These are phyloP conservation scores for Metarhizium robertsii DNA, from an alignment of 2,329 filamentous ascomycete genomes.

Conservation along the genomic window DNA sequence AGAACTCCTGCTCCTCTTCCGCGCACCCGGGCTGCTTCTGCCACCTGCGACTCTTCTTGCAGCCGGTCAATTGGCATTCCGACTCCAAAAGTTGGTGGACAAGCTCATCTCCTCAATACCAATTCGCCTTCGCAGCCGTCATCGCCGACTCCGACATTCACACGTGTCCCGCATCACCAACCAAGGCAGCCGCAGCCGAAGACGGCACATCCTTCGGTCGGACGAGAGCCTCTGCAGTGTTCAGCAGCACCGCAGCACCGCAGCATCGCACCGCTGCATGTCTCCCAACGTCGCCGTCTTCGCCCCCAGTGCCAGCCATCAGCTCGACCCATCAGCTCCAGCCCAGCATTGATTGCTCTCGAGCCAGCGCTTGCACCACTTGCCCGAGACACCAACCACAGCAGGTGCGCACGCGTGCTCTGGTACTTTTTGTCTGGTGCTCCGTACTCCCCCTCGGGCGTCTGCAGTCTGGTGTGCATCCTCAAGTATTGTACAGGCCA, in stretches of 20 bases:
- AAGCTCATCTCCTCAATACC: not conserved
- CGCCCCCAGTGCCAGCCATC: not conserved
- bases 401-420: not conserved
- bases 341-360: not conserved
- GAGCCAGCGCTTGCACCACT: slow-evolving; percentile 4
- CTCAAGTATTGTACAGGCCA: not conserved
- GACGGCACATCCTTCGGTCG: not conserved
- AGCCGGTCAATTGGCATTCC: slow-evolving; percentile 6
- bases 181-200: not conserved
- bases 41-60: not conserved
- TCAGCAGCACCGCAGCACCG: not conserved
- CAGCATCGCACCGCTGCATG: not conserved
- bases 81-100: not conserved
- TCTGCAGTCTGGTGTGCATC: not conserved
- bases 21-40: not conserved
- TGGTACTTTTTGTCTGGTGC: not conserved
- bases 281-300: not conserved
- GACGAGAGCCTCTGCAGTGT: not conserved
- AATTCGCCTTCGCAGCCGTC: not conserved
- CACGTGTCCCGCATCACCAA: slow-evolving; percentile 8
- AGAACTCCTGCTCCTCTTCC: not conserved
- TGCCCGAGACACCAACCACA: not conserved
- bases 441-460: not conserved
- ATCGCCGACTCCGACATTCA: slow-evolving; percentile 8
- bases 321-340: not conserved